These are phyloP conservation scores for Amanita rubescens DNA, from an alignment of 768 basidiomycete genomes.

Conservation along the genomic window DNA sequence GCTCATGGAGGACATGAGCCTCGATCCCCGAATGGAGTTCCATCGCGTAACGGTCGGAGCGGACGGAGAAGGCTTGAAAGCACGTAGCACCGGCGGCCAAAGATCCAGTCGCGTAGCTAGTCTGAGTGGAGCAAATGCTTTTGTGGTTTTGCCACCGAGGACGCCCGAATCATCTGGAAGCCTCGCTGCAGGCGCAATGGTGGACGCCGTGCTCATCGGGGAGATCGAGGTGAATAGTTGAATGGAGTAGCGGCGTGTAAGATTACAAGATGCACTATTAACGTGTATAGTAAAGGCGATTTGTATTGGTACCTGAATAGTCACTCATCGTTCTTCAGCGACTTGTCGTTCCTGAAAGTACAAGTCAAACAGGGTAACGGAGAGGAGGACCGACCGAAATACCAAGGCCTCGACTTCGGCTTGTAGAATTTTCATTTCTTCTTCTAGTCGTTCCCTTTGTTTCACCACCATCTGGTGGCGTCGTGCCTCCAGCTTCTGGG, in stretches of 20 bases:
- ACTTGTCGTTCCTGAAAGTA: neutral
- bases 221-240: slow-evolving; percentile 34
- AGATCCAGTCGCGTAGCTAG: slow-evolving; percentile 79
- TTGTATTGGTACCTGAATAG: neutral
- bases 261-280: neutral
- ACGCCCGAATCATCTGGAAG: slow-evolving; percentile 23
- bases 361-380: neutral
- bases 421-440: slow-evolving; percentile 52
- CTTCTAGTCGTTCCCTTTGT: slow-evolving; percentile 62
- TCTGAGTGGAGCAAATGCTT: slow-evolving; percentile 71
- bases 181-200: slow-evolving; percentile 48
- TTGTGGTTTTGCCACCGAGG: slow-evolving; percentile 57
- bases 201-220: slow-evolving; percentile 59
- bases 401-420: slow-evolving; percentile 57
- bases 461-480: slow-evolving; percentile 56
- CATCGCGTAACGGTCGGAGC: slow-evolving; percentile 67
- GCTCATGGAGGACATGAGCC: slow-evolving; percentile 53
- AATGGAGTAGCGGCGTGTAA: neutral
- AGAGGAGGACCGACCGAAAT: slow-evolving; percentile 10
- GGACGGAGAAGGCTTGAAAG: slow-evolving; percentile 41
- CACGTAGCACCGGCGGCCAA: slow-evolving; percentile 81
- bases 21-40: slow-evolving; percentile 75
- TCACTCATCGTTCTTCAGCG: neutral
- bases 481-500: slow-evolving; percentile 61
- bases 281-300: too few species aligned